These are phyloP conservation scores for Diplodia scrobiculata DNA, from an alignment of 2,329 filamentous ascomycete genomes.

Conservation along the genomic window DNA sequence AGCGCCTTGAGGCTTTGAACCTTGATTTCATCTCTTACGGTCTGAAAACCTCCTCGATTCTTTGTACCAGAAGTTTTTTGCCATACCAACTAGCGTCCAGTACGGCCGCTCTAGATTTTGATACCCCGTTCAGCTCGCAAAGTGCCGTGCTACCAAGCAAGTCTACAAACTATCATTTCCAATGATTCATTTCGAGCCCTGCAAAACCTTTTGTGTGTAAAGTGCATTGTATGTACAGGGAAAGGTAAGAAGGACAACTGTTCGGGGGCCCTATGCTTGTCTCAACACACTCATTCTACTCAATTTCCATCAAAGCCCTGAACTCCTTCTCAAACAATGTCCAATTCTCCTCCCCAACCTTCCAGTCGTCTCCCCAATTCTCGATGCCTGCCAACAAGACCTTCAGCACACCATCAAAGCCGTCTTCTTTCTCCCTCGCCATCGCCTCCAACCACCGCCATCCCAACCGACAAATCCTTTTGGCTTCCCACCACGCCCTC, in stretches of 20 bases:
- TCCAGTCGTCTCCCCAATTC: not conserved
- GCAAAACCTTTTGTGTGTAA: not conserved
- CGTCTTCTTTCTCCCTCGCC: slow-evolving; percentile 36
- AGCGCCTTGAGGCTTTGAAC: not conserved
- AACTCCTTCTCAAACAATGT: not conserved
- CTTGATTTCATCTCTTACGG: not conserved
- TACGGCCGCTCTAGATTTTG: not conserved
- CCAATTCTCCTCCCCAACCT: not conserved
- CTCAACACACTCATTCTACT: not conserved
- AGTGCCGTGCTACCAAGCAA: not conserved
- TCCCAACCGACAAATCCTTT: slow-evolving; percentile 41
- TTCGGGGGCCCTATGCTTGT: no score
- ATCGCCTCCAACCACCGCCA: slow-evolving; percentile 45
- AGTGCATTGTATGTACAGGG: not conserved
- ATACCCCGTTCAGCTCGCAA: slow-evolving; percentile 11
- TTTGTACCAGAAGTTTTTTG: not conserved
- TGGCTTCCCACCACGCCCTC: slow-evolving; percentile 31
- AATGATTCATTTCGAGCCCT: not conserved
- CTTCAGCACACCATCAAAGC: slow-evolving; percentile 38
- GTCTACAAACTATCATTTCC: not conserved
- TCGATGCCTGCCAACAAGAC: slow-evolving; percentile 23
- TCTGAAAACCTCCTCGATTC: no score
- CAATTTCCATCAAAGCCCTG: not conserved
- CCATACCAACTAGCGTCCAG: slow-evolving; percentile 2
- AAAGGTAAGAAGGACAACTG: not conserved